Evolutionary conservation across 306 rosid species (phyloP), one percentile per base, ranked within the genome.

Genomic region (Begonia fuchsioides): DNA sequence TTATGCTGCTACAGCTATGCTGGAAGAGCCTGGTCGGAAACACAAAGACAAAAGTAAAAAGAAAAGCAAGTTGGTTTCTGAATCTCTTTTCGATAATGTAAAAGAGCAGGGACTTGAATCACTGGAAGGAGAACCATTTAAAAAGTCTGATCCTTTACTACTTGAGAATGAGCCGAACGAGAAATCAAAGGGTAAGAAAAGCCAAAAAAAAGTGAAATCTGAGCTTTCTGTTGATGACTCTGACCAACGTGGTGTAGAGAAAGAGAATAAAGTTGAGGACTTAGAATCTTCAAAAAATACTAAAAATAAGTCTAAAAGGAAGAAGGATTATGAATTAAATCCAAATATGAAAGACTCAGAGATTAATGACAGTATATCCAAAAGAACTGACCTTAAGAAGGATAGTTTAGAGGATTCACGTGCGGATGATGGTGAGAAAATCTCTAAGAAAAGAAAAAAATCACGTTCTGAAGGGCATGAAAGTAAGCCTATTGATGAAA

Each of bases 391-490:
- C 61, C 62, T 52, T 3, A 19, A 55, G 56, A 63, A 64, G 50
- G 74, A 63, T 58, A 58, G 58, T 53, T 8, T 20, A 14, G 47
- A 62, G 32, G 32, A 47, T 13, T 49, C 71, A 58, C 51, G 53
- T 26, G 72, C 47, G 39, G 83, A 72, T 19, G 61, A 61, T 49
- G 66, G 60, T 64, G 63, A 64, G 51, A 77, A 78, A 52, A 61
- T 66, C 67, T 72, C 83, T 54, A 83, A 78, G 71, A 88, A 83
- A 52, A 69, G 90, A 12, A 81, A 76, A 76, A 78, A 88, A 60
- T 26, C 50, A 48, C 62, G 38, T 53, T 70, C 84, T 48, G 86
- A 74, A 52, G 77, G 67, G 52, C 68, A 55, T 68, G 71, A 60
- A 55, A 51, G 54, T 20, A 60, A 66, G 54, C 58, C 53, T 49